phyloP scores from a whole-genome alignment of 2,329 filamentous ascomycete species.

The Zelopaecilomyces penicillatus region DNA sequence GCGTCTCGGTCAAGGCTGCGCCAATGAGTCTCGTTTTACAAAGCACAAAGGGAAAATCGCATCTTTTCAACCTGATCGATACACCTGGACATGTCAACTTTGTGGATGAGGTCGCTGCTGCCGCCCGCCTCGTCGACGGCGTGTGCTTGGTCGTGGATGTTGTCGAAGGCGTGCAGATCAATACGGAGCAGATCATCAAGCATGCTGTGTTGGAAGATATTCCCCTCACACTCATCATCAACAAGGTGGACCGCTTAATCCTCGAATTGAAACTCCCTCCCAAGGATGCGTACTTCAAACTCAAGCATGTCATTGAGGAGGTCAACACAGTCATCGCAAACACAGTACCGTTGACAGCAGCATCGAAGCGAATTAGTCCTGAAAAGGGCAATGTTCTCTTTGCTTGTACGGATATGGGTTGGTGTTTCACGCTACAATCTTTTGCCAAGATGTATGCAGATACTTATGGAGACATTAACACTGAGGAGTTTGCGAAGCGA shows the following conservation, averaged over 20 bases:
- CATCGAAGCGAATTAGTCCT: slow-evolving; percentile 74
- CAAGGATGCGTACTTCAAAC: slow-evolving; percentile 94
- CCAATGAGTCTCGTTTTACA: slow-evolving; percentile 92
- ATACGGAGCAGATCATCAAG: slow-evolving; percentile 95
- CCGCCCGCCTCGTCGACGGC: slow-evolving; percentile 80
- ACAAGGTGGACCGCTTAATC: slow-evolving; percentile 95
- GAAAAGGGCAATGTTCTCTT: slow-evolving; percentile 99
- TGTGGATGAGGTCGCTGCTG: slow-evolving; percentile 89
- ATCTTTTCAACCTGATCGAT: slow-evolving; percentile 89
- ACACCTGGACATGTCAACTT: slow-evolving; percentile 98
- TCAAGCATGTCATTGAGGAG: slow-evolving; percentile 97
- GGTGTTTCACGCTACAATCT: slow-evolving; percentile 91
- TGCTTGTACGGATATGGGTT: slow-evolving; percentile 84
- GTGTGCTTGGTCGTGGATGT: slow-evolving; percentile 92
- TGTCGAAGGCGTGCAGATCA: slow-evolving; percentile 97
- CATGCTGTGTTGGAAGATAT: slow-evolving; percentile 86
- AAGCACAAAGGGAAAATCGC: slow-evolving; percentile 84
- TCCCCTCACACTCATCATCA: slow-evolving; percentile 82
- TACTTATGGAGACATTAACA: slow-evolving; percentile 72
- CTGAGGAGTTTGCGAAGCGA: slow-evolving; percentile 71
- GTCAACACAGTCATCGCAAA: slow-evolving; percentile 94
- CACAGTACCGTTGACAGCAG: slow-evolving; percentile 71
- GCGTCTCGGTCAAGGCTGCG: slow-evolving; percentile 82
- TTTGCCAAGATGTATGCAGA: slow-evolving; percentile 97
- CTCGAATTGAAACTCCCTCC: slow-evolving; percentile 90